Evolutionary conservation across 2,329 filamentous ascomycete species (phyloP), one percentile per base, ranked within the genome.

Genomic region (Cyphellophora attinorum): DNA sequence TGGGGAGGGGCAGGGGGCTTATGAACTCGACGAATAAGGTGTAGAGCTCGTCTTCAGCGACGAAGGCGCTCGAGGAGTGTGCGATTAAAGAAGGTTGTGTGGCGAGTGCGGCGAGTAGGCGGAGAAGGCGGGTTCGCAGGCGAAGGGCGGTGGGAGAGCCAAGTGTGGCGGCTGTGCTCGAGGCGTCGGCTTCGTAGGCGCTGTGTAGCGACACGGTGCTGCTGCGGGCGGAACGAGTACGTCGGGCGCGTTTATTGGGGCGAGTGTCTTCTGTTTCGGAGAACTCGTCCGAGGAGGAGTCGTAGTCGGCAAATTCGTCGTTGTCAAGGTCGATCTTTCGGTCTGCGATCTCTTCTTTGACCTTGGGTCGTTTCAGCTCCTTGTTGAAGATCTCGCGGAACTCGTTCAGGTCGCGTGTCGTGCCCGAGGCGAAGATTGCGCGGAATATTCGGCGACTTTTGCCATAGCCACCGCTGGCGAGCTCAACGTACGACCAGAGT

Each of bases 401-500:
- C 40, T 67, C 61, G 27, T 54, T 59, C 13, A 54, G 41, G 4
- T 58, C 50, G 11, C 39, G 42, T 10, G 48, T 39, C 21, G 51
- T 48, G 6, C 64, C 65, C 44, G 67, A 58, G 4, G 65, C 64
- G 44, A 68, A 68, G 27, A 68, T 57, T 13, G 65, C 59, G 13
- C 62, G 52, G 8, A 68, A 29, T 14, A 68, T 64, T 27, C 62
- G 55, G 34, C 64, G 54, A 15, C 58, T 49, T 14, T 51, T 52
- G 5, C 59, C 58, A 23, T 51, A 52, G 6, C 51, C 49, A 12
- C 48, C 46, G 6, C 41, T 46, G 5, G 48, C 50, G 1, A 50
- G 46, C 4, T 46, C 44, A n/a, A 67, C 56, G 37, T 64, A 68
- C 31, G 53, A 56, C 40, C 56, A 57, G 6, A 68, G 54, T 36